Base-by-base conservation (phyloP, 176 grass and related monocot genomes). In the Musa acuminata region DNA sequence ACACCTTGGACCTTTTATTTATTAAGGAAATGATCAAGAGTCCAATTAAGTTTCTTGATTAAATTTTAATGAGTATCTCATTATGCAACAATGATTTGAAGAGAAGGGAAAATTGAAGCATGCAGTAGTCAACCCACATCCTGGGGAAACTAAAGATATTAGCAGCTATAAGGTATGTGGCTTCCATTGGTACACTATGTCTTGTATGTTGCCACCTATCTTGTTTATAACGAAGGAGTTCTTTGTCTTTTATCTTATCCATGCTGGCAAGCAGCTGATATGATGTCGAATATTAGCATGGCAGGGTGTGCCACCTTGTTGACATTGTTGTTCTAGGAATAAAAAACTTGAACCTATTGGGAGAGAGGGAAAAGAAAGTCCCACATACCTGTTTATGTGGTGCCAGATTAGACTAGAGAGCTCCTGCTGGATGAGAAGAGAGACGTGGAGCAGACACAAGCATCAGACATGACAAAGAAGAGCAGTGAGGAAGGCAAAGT, bases 61-160 rank as follows among this genome's bases (percentile, higher is more conserved):
- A 10, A 81, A 17, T n/a, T 0, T 19, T 82, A 11, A 22, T 75
- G 49, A 72, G 1, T 72, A 50, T 76, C 14, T 51, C 21, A 21
- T 74, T 16, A 17, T 27, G 10, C 22, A 53, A 74, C 52, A 50
- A 3, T 75, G 8, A 79, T 57, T 80, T 69, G 55, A 79, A 96
- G 92, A 96, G 74, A 91, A 91, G 80, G 86, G 92, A 71, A 96
- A 87, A 65, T 77, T 89, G 43, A 91, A 83, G 82, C 88, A 89
- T 81, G 92, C 88, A 9, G 74, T 85, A 49, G 82, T 89, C 21
- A 96, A 82, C 79, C 85, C 79, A 48, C 75, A 89, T 81, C 92
- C 92, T 49, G 92, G 92, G 72, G 92, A 91, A 83, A 96, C 88
- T 7, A 91, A 77, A 82, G 86, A 81, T 67, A 96, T 96, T 69